Evolutionary conservation across 140 eudicot species (phyloP).

Genomic region (Erigeron philadelphicus): DNA sequence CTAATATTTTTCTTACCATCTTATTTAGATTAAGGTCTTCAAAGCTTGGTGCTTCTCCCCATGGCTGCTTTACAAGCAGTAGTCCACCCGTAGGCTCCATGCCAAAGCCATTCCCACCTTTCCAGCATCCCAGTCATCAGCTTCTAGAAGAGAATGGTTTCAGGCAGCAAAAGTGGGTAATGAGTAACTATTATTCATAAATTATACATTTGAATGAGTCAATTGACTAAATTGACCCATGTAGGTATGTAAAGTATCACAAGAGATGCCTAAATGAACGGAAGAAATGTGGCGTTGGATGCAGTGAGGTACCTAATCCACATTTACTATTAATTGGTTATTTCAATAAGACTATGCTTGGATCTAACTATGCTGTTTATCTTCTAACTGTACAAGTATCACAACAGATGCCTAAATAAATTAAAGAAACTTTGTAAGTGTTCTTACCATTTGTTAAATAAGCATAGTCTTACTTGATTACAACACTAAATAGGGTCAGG

Average conservation of each 20-base stretch:
- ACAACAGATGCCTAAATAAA: too few relatives aligned
- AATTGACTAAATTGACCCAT: slow-evolving; percentile 11
- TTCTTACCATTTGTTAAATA: too few relatives aligned
- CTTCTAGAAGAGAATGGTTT: slow-evolving; percentile 91
- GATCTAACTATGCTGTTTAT: background rate
- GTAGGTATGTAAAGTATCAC: slow-evolving; percentile 82
- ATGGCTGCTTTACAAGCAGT: slow-evolving; percentile 45
- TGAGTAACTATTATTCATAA: background rate
- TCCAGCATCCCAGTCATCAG: slow-evolving; percentile 95
- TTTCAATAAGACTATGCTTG: too few relatives aligned
- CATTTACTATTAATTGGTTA: background rate
- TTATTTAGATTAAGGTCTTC: slow-evolving; percentile 58
- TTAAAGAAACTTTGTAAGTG: too few relatives aligned
- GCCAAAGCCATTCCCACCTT: slow-evolving; percentile 88
- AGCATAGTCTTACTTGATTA: too few relatives aligned
- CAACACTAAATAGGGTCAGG: too few relatives aligned
- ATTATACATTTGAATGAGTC: slow-evolving; percentile 5
- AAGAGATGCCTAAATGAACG: slow-evolving; percentile 87
- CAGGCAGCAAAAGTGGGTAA: slow-evolving; percentile 80
- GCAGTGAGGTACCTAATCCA: slow-evolving; percentile 67
- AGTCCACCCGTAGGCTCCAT: slow-evolving; percentile 89
- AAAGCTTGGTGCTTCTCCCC: slow-evolving; percentile 78
- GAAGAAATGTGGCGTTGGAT: slow-evolving; percentile 78
- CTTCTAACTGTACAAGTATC: too few relatives aligned
- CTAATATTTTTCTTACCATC: slow-evolving; percentile 1